phyloP scores from a whole-genome alignment of 192 early-diverging fungal genomes.

The Pilaira anomala region DNA sequence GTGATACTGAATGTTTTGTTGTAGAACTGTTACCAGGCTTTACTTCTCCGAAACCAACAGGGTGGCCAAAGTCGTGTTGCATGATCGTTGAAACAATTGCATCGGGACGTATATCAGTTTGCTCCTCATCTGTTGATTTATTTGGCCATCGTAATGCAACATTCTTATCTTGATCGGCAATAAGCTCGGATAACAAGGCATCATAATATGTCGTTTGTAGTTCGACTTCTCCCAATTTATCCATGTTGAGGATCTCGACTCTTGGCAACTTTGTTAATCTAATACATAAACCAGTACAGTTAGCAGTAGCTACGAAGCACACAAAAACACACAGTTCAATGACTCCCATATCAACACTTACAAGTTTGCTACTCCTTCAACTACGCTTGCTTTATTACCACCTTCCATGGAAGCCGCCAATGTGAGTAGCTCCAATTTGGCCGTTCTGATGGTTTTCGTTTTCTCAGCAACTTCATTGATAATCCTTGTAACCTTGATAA shows the following conservation, averaged over 20 bases:
- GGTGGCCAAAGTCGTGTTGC: not conserved
- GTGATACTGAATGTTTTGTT: not conserved
- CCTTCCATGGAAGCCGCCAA: not conserved
- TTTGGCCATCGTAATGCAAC: conserved; percentile 10
- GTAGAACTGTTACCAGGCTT: not conserved
- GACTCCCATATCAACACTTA: not conserved
- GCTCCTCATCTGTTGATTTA: not conserved
- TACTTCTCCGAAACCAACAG: not conserved
- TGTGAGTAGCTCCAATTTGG: not conserved
- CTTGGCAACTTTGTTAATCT: not conserved
- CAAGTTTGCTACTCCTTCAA: not conserved
- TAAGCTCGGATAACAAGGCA: not conserved
- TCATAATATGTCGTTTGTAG: conserved; percentile 13
- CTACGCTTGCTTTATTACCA: not conserved
- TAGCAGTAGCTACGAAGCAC: not conserved
- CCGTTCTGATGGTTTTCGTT: not conserved
- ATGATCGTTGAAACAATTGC: not conserved
- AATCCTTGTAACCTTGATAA: not conserved
- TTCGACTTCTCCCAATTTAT: conserved; percentile 7
- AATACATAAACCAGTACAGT: not conserved
- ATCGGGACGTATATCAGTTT: not conserved
- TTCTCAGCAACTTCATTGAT: not conserved
- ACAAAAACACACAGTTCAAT: not conserved
- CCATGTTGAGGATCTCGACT: not conserved
- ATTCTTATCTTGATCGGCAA: not conserved